Conservation (phyloP, 768 basidiomycete genomes). For the Postia placenta region DNA sequence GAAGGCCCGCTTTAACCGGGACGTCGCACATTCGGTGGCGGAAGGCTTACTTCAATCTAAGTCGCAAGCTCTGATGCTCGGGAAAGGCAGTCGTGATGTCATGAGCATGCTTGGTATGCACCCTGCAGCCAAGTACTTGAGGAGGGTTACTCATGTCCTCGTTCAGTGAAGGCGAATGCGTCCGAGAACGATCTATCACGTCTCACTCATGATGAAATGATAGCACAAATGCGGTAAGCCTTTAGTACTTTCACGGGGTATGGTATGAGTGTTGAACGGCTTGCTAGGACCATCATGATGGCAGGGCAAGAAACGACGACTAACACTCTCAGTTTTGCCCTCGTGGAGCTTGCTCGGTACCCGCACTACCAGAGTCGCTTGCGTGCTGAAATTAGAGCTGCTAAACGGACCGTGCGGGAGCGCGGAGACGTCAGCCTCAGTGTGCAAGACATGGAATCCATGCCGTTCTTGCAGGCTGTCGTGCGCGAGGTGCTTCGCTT, state of each 20-base stretch:
- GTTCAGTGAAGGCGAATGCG: constrained; percentile 47
- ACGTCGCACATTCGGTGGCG: constrained; percentile 30
- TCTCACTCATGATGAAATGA: constrained; percentile 27
- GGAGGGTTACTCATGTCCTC: constrained; percentile 6
- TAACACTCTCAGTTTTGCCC: constrained; percentile 51
- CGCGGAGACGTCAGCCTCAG: constrained; percentile 35
- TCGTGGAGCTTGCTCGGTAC: constrained; percentile 55
- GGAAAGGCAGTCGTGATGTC: constrained; percentile 46
- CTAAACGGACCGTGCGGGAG: constrained; percentile 27
- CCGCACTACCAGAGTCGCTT: constrained; percentile 55
- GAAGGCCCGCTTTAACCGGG: constrained; percentile 23
- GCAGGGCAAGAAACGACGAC: constrained; percentile 55
- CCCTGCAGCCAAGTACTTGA: constrained; percentile 17
- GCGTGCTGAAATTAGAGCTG: constrained; percentile 49
- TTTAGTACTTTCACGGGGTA: neutral
- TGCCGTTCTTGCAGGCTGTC: constrained; percentile 43
- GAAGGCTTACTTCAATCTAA: constrained; percentile 42
- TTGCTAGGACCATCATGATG: constrained; percentile 21
- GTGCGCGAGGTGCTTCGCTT: constrained; percentile 52
- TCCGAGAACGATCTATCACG: constrained; percentile 37
- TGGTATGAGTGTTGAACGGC: neutral
- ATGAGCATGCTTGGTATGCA: constrained; percentile 48
- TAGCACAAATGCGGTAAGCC: constrained; percentile 24
- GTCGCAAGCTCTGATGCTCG: constrained; percentile 39
- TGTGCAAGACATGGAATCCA: constrained; percentile 41